phyloP scores from a whole-genome alignment of 345 rosid genomes.

The Laguncularia racemosa region DNA sequence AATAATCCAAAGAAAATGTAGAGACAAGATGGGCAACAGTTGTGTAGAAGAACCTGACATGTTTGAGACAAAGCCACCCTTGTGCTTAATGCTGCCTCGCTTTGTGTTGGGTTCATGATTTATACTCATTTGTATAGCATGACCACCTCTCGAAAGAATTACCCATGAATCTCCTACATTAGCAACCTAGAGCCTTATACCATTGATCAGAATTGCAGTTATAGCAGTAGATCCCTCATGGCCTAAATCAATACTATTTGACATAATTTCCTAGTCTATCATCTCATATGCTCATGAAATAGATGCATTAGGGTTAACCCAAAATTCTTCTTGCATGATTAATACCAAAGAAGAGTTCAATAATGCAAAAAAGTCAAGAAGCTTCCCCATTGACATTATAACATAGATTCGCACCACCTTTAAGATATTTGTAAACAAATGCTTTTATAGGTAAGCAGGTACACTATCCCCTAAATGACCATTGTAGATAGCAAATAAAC shows the following conservation, averaged over 20 bases:
- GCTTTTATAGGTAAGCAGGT: conserved; percentile 65
- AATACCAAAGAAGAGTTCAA: too few species aligned
- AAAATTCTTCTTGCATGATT: conserved; percentile 37
- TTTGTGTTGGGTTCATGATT: conserved; percentile 73
- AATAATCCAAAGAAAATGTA: too few species aligned
- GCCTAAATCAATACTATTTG: conserved; percentile 50
- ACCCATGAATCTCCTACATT: conserved; percentile 73
- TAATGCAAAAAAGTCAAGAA: neutral
- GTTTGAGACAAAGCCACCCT: conserved; percentile 70
- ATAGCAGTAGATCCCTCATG: conserved; percentile 80
- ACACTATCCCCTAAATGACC: conserved; percentile 74
- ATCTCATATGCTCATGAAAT: conserved; percentile 48
- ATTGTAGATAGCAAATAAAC: conserved; percentile 65
- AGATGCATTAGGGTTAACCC: conserved; percentile 34
- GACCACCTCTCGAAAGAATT: conserved; percentile 48
- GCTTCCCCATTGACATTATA: too few species aligned
- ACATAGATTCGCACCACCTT: too few species aligned
- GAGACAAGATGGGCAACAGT: too few species aligned
- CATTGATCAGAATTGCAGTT: conserved; percentile 59
- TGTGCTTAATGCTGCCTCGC: conserved; percentile 48
- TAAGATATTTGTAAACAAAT: conserved; percentile 51
- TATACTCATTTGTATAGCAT: conserved; percentile 47
- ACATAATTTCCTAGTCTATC: conserved; percentile 58
- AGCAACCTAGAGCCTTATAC: conserved; percentile 49
- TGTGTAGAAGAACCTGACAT: conserved; percentile 74